Evolutionary conservation across 2,329 filamentous ascomycete genomes (phyloP), one percentile per base, ranked within the genome.

Genomic region (Emergomyces africanus): DNA sequence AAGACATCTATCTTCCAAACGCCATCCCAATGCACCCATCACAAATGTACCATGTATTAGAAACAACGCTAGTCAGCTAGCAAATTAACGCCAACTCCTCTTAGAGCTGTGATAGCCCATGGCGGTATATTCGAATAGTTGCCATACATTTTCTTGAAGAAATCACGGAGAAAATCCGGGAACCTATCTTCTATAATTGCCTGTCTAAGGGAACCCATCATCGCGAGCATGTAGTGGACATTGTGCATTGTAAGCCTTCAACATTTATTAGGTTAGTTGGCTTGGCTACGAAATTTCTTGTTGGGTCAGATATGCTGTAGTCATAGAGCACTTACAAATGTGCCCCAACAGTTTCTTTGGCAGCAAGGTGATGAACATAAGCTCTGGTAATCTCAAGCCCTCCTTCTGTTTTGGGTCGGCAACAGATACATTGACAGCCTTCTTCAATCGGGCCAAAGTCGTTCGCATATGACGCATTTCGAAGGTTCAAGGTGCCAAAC

Each of bases 281-380:
- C 15, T 23, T 35, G 6, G 25, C 35, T 8, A 12, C 25, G 23
- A 4, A 30, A 25, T 20, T n/a, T 51, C 3, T 10, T 15, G 23
- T 37, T 20, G 20, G 18, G 3, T 2, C n/a, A 33, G 5, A 58
- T 28, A 23, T 37, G 8, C 54, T 39, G 35, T 35, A 33, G 25
- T 4, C 41, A 35, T 14, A 48, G 54, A 12, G 56, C 44, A 65
- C 75, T 66, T 70, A 78, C 70, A 87, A 68, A 75, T 87, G 84
- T 18, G 95, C 94, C 8, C 92, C 90, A 1, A 89, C 91, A 0
- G 94, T 99, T 78, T 99, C 94, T 75, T 99, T 99, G 33, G 87
- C 87, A 0, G 89, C 86, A 64, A 96, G 84, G 75, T 99, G 94
- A 70, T 96, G 86, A 54, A 97, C 84, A 73, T 90, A 96, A 3